phyloP scores from a whole-genome alignment of 345 rosid genomes.

The Salix udensis region DNA sequence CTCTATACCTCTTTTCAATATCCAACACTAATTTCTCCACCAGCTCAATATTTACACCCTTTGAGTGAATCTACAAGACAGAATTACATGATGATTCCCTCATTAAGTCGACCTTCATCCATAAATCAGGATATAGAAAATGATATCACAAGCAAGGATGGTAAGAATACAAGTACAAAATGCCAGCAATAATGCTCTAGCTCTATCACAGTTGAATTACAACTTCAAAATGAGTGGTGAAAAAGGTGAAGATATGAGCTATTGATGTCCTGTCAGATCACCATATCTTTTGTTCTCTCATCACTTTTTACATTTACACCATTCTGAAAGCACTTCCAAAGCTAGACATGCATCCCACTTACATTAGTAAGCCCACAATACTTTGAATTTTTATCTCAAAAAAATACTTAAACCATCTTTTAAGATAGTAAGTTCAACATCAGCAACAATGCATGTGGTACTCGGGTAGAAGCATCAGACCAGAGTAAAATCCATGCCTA shows the following conservation, averaged over 20 bases:
- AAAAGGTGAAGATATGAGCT: neutral
- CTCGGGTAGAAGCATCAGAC: too few species aligned
- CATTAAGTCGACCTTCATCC: constrained; percentile 2
- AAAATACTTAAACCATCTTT: neutral
- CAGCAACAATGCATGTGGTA: too few species aligned
- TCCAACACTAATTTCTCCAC: constrained; percentile 71
- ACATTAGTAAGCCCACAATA: neutral
- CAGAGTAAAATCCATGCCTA: too few species aligned
- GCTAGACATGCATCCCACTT: neutral
- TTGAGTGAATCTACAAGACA: constrained; percentile 68
- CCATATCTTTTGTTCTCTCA: neutral
- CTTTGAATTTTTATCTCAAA: neutral
- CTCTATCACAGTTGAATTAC: neutral
- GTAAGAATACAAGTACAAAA: neutral
- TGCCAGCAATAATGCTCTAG: neutral
- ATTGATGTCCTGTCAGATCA: neutral
- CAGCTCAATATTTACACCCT: constrained; percentile 62
- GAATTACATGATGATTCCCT: neutral
- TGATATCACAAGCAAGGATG: constrained; percentile 1
- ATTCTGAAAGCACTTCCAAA: neutral
- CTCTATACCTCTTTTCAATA: constrained; percentile 59
- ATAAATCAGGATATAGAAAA: neutral
- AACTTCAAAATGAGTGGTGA: neutral
- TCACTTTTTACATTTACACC: neutral
- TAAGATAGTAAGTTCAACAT: too few species aligned